These are phyloP conservation scores for Talaromyces proteolyticus DNA, from an alignment of 495 filamentous ascomycete species.

Conservation along the genomic window DNA sequence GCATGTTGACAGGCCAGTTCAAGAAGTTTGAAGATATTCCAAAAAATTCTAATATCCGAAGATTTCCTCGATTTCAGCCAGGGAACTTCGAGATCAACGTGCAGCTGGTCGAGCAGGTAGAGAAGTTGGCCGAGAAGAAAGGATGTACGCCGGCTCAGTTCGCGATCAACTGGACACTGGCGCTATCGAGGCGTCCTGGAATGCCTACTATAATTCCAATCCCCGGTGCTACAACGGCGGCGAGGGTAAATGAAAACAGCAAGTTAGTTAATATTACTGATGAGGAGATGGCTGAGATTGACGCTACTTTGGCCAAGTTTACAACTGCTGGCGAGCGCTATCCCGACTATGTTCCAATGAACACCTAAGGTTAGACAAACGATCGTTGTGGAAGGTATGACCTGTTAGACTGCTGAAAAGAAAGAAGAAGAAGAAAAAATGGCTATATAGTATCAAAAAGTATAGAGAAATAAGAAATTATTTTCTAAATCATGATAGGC, in stretches of 20 bases:
- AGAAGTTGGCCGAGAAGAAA: constrained; percentile 57
- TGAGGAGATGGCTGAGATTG: constrained; percentile 45
- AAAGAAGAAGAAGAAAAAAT: too few species aligned
- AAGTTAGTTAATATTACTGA: constrained; percentile 33
- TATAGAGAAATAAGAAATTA: too few species aligned
- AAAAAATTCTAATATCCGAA: not conserved
- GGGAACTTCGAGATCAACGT: constrained; percentile 65
- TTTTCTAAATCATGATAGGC: too few species aligned
- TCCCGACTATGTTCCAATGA: too few species aligned
- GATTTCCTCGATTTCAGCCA: constrained; percentile 52
- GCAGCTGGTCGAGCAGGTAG: constrained; percentile 53
- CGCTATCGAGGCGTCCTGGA: constrained; percentile 36
- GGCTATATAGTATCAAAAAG: too few species aligned
- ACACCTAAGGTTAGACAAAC: too few species aligned
- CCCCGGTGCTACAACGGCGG: constrained; percentile 53
- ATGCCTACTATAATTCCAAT: constrained; percentile 65
- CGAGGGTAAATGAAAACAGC: constrained; percentile 45
- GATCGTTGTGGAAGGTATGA: too few species aligned
- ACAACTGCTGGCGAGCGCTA: not conserved
- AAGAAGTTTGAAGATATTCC: not conserved
- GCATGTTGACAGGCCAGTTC: constrained; percentile 44
- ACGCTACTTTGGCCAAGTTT: constrained; percentile 16
- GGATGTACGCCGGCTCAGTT: constrained; percentile 62
- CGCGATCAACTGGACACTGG: constrained; percentile 60
- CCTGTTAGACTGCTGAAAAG: too few species aligned